Conservation (phyloP, 1,139 yeast species). For the Nakaseomyces kungkrabaensis region DNA sequence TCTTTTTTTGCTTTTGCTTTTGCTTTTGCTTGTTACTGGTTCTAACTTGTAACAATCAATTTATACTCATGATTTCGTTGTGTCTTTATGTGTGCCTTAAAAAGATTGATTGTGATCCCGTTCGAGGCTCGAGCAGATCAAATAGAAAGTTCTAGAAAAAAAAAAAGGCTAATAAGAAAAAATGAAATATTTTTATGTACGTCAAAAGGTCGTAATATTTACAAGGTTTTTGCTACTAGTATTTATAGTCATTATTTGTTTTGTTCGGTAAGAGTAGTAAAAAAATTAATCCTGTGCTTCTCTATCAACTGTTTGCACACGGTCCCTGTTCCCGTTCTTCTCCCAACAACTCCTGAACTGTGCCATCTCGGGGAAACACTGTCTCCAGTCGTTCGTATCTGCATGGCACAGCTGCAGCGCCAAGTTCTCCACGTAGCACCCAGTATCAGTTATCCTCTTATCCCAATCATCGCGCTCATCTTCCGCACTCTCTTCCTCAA, state of each 20-base stretch:
- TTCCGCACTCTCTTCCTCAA: slow-evolving; percentile 11
- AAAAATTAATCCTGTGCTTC: neutral
- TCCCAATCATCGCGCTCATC: slow-evolving; percentile 39
- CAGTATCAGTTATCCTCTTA: slow-evolving; percentile 58
- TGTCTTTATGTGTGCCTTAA: no score
- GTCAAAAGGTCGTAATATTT: neutral
- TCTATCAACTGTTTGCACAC: slow-evolving; percentile 25
- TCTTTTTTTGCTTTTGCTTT: neutral
- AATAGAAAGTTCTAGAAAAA: neutral
- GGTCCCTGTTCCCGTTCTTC: slow-evolving; percentile 22
- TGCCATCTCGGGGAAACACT: slow-evolving; percentile 48
- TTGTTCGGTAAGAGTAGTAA: neutral
- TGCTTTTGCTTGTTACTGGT: no score
- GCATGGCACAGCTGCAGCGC: slow-evolving; percentile 66
- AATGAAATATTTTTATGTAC: neutral
- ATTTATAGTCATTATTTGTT: neutral
- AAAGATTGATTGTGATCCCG: neutral
- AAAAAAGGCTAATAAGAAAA: neutral
- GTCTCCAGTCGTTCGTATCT: slow-evolving; percentile 72
- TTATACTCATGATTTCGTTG: no score
- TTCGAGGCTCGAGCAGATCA: neutral
- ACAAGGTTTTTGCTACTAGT: neutral
- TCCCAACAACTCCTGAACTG: slow-evolving; percentile 26
- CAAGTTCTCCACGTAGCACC: slow-evolving; percentile 52
- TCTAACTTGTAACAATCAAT: no score